Evolutionary conservation across 768 basidiomycete genomes (phyloP).

Genomic region (Tylopilus felleus): DNA sequence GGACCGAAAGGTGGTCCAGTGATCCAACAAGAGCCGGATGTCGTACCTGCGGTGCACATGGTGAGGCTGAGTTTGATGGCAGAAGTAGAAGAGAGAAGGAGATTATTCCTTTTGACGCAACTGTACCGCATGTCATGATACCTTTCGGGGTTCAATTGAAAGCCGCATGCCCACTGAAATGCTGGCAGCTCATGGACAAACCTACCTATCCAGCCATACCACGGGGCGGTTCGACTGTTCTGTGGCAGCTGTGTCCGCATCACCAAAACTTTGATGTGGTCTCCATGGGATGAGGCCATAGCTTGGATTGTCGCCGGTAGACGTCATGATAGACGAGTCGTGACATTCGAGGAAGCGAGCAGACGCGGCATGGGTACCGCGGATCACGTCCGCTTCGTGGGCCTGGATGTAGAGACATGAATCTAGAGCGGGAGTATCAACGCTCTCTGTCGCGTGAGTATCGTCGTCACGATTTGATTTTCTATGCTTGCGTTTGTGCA

Average conservation of each 20-base stretch:
- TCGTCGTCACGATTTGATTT: conserved; percentile 9
- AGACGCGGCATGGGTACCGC: conserved; percentile 43
- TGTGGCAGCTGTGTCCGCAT: conserved; percentile 1
- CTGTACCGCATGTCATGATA: conserved; percentile 5
- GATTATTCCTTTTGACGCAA: conserved; percentile 3
- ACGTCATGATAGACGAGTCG: conserved; percentile 3
- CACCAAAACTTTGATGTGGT: conserved; percentile 10
- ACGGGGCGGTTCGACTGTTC: conserved; percentile 2
- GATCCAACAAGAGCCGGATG: conserved; percentile 68
- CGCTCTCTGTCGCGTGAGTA: background rate
- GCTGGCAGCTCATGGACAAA: conserved; percentile 26
- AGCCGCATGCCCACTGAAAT: conserved; percentile 4
- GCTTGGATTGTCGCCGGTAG: conserved; percentile 16
- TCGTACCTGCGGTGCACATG: conserved; percentile 59
- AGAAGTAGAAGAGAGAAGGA: conserved; percentile 18
- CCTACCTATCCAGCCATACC: conserved; percentile 86
- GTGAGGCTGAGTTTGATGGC: conserved; percentile 19
- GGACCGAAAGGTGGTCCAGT: conserved; percentile 30
- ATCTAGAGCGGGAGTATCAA: conserved; percentile 13
- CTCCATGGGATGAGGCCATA: conserved; percentile 37
- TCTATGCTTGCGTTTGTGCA: conserved; percentile 29
- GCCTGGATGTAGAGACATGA: conserved; percentile 56
- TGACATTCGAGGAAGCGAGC: conserved; percentile 36
- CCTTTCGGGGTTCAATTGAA: conserved; percentile 5
- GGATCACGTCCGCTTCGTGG: conserved; percentile 71